Percentiles rank a stretch among this genome's conserved stretches.
Evolutionary conservation across 2,329 filamentous ascomycete genomes (phyloP).

Genomic region (Alternaria triticina): DNA sequence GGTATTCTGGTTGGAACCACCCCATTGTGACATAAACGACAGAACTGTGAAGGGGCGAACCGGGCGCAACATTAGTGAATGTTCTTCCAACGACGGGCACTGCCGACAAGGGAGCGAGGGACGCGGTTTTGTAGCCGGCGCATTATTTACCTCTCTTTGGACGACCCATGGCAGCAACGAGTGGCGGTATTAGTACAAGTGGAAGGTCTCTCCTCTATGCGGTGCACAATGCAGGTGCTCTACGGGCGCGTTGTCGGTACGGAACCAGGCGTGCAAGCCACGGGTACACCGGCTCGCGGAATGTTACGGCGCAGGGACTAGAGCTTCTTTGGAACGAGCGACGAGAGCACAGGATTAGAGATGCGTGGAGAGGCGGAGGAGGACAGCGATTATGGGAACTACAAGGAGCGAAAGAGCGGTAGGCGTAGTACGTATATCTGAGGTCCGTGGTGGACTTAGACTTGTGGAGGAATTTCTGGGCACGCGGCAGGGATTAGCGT

Average conservation of each 20-base stretch:
- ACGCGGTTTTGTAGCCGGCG: constrained; percentile 8
- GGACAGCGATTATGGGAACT: not conserved
- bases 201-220: constrained; percentile 14
- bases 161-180: constrained; percentile 41
- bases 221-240: constrained; percentile 18
- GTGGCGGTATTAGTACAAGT: constrained; percentile 13
- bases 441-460: constrained; percentile 19
- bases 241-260: constrained; percentile 21
- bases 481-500: constrained; percentile 14
- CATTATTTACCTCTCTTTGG: constrained; percentile 45
- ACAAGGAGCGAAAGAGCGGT: constrained; percentile 11
- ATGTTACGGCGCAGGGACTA: constrained; percentile 13
- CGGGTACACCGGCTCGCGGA: constrained; percentile 35
- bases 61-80: constrained; percentile 36
- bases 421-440: constrained; percentile 18
- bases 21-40: constrained; percentile 87
- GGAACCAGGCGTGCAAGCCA: constrained; percentile 40
- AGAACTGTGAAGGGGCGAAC: constrained; percentile 64
- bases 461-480: constrained; percentile 21
- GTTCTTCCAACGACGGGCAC: constrained; percentile 12
- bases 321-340: constrained; percentile 28
- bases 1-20: constrained; percentile 49
- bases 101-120: constrained; percentile 8
- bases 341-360: constrained; percentile 20
- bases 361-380: not conserved